phyloP scores from a whole-genome alignment of 2,329 filamentous ascomycete species.

The Myriosclerotinia duriaeana region DNA sequence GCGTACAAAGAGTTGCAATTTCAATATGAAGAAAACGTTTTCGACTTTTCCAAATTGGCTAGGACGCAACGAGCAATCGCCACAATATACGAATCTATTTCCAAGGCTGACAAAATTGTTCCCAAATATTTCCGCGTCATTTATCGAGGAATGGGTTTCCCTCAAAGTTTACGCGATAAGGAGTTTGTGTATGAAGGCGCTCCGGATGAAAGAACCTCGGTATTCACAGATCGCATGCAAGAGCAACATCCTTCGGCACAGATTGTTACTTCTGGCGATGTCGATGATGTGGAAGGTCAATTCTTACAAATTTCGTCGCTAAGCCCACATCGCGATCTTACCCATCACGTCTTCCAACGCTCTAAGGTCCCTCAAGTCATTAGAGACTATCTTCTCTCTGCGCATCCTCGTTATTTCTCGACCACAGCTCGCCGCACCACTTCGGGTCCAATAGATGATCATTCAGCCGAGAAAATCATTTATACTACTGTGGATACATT shows the following conservation, averaged over 20 bases:
- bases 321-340: constrained; percentile 76
- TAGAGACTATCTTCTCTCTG: constrained; percentile 80
- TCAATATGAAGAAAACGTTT: constrained; percentile 88
- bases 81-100: constrained; percentile 83
- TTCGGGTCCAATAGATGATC: constrained; percentile 66
- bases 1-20: constrained; percentile 86
- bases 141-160: constrained; percentile 88
- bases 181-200: constrained; percentile 88
- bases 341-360: constrained; percentile 82
- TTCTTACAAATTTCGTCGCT: constrained; percentile 81
- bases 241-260: constrained; percentile 85
- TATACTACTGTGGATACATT: constrained; percentile 84
- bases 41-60: constrained; percentile 90
- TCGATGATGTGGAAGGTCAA: constrained; percentile 85
- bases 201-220: constrained; percentile 70
- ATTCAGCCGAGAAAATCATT: constrained; percentile 79
- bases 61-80: constrained; percentile 87
- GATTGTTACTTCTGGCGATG: constrained; percentile 67
- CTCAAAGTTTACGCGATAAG: constrained; percentile 77
- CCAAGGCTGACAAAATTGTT: constrained; percentile 74
- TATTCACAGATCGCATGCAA: constrained; percentile 89
- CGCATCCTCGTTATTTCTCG: constrained; percentile 75
- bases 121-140: constrained; percentile 89
- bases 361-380: constrained; percentile 80
- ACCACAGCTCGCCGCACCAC: constrained; percentile 71